Base-by-base conservation (phyloP, 371 early-diverging fungal genomes). In the Mortierella sp. region DNA sequence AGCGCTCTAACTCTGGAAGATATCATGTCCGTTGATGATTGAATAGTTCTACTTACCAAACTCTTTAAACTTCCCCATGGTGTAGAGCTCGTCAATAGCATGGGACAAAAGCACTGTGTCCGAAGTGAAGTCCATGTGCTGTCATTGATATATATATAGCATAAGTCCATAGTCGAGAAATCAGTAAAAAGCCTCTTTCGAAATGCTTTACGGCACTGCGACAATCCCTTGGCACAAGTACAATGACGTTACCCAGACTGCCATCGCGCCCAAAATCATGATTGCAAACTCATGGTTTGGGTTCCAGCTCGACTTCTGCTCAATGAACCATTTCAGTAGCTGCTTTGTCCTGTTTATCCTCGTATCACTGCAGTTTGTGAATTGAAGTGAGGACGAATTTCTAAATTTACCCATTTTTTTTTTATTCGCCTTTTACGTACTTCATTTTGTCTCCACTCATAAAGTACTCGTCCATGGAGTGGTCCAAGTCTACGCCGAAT, bases 261-360 rank as follows among this genome's bases (percentile, higher is more conserved):
- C 83, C 40, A 52, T 62, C 49, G 71, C 69, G n/a, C 83, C 80
- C 35, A 87, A 70, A 28, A 81, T 70, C 39, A 81, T 78, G 20
- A 86, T 24, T 3, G 84, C 88, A 79, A 79, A 84, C 69, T 86
- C 71, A 22, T 86, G 84, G 1, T 37, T 28, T 11, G 60, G 24
- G 54, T 78, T 80, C 78, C 84, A 72, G 22, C 37, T 39, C 22
- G 73, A 71, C 75, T 88, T 88, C 45, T 77, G 78, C 22, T 68
- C 66, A n/a, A 87, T 75, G 64, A 86, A 88, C 66, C 87, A 85
- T 68, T 85, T 87, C 59, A 87, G 24, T 9, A 88, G 68, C 60
- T 70, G 67, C 73, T 84, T 87, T 54, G 84, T 83, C 64, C 76
- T 68, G 60, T 68, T 81, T 24, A 81, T 73, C 37, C 81, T 75